These are phyloP conservation scores for Closterium sp. DNA, from an alignment of 139 green algal genomes.

Conservation along the genomic window DNA sequence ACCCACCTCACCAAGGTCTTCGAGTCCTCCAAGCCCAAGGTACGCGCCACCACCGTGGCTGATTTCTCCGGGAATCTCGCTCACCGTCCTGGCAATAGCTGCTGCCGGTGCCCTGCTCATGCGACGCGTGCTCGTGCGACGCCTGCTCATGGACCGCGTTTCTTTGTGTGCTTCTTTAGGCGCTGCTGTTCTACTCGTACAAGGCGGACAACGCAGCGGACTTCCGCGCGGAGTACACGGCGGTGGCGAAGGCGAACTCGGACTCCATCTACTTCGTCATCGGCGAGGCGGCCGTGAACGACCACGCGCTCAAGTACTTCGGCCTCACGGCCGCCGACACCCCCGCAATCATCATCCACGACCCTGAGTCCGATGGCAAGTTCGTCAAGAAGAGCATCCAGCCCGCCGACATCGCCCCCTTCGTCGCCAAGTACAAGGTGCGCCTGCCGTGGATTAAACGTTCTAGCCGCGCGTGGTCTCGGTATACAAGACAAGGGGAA, in stretches of 20 bases:
- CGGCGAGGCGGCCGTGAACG: conserved; percentile 27
- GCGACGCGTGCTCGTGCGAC: too few species aligned
- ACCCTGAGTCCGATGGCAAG: conserved; percentile 25
- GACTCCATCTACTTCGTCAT: conserved; percentile 35
- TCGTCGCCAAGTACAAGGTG: conserved; percentile 30
- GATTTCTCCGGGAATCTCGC: too few species aligned
- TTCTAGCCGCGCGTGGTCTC: too few species aligned
- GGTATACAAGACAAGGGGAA: too few species aligned
- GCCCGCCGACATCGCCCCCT: not conserved
- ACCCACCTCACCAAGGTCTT: conserved; percentile 45
- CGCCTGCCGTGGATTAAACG: not conserved
- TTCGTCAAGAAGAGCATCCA: conserved; percentile 32
- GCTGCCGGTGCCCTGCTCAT: not conserved
- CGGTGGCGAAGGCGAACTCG: not conserved
- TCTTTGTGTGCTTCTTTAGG: conserved; percentile 1
- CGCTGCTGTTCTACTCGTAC: conserved; percentile 42
- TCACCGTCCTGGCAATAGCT: not conserved
- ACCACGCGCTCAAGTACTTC: conserved; percentile 46
- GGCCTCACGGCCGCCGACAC: conserved; percentile 13
- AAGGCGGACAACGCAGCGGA: not conserved
- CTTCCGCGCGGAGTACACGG: not conserved
- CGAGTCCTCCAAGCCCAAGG: conserved; percentile 20
- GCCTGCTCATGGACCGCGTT: not conserved
- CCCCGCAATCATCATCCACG: conserved; percentile 29
- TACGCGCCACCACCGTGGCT: too few species aligned